Conservation (phyloP, 768 basidiomycete genomes). For the Strobilomyces confusus region DNA sequence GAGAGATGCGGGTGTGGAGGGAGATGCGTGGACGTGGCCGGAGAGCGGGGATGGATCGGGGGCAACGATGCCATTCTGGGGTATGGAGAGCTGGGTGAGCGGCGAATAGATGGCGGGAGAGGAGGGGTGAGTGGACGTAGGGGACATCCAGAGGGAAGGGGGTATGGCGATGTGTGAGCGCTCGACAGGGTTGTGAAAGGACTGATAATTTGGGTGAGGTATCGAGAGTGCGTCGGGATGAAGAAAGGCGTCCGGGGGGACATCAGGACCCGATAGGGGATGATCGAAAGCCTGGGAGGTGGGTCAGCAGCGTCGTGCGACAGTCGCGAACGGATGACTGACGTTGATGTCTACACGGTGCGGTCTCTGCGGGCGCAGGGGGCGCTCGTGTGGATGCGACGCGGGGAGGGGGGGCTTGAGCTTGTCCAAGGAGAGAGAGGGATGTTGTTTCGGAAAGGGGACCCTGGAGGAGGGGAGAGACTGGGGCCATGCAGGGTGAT, state of each 20-base stretch:
- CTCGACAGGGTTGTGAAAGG: slow-evolving; percentile 37
- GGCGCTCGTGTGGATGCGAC: slow-evolving; percentile 8
- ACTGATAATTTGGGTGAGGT: slow-evolving; percentile 18
- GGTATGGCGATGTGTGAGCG: slow-evolving; percentile 55
- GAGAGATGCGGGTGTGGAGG: slow-evolving; percentile 43
- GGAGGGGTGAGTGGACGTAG: slow-evolving; percentile 47
- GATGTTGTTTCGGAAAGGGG: slow-evolving; percentile 29
- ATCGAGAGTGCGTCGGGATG: slow-evolving; percentile 21
- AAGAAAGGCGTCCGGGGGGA: slow-evolving; percentile 5
- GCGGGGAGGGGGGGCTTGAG: slow-evolving; percentile 20
- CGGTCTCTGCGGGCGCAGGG: slow-evolving; percentile 14
- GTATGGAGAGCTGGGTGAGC: slow-evolving; percentile 36
- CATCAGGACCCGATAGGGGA: slow-evolving; percentile 17
- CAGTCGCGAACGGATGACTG: not conserved
- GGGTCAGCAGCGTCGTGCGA: slow-evolving; percentile 3
- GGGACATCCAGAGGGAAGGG: slow-evolving; percentile 85
- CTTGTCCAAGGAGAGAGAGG: slow-evolving; percentile 22
- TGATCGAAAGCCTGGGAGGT: slow-evolving; percentile 18
- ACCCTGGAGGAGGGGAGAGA: slow-evolving; percentile 25
- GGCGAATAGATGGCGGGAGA: slow-evolving; percentile 40
- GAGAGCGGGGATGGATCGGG: slow-evolving; percentile 35
- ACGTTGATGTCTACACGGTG: slow-evolving; percentile 16
- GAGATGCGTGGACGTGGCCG: slow-evolving; percentile 34
- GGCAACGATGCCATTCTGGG: slow-evolving; percentile 29
- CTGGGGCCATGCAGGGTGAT: slow-evolving; percentile 28